Evolutionary conservation across 116 monocot species (phyloP), one percentile per base, ranked within the genome.

Genomic region (Dioscorea cayenensis): DNA sequence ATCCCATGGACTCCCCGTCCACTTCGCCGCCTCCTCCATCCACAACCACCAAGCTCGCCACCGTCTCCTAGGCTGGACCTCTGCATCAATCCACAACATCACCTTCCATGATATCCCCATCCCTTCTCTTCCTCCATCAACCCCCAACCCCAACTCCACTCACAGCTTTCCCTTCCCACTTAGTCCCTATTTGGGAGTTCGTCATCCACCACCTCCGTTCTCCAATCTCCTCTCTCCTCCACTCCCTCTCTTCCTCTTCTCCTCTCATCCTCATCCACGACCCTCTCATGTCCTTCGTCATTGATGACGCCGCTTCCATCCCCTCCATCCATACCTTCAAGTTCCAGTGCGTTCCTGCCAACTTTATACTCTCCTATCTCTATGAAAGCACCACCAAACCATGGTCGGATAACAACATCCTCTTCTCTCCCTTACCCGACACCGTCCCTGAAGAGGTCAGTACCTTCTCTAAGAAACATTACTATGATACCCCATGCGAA

Each of bases 131-230:
- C 11, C 72, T 14, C 52, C 77, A 20, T 90, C 87, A 0, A 67
- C 81, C 0, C 90, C 80, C 14, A 65, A 83, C 68, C 83, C 90
- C 3, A 20, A 71, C 74, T 29, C 78, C 64, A 1, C 77, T 25
- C 11, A 27, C 75, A 78, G 65, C 43, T 90, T 90, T 87, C 85
- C 94, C 90, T 36, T 14, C 76, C 69, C 90, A 94, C 81, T 85
- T 94, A 71, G 72, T 75, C 50, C 90, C 94, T 10, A 4, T 82
- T 66, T 87, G 80, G 51, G 77, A 89, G 12, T 73, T 78, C 21
- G 43, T 66, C 51, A 3, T 68, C 55, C 49, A 27, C 64, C 65
- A 69, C 29, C 67, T 77, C 14, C 60, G 51, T 2, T 66, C 86
- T 6, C 84, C 70, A 27, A 43, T 79, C 29, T 60, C 77, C 20